phyloP scores from a whole-genome alignment of 2,329 filamentous ascomycete species.

The Periconia macrospinosa region DNA sequence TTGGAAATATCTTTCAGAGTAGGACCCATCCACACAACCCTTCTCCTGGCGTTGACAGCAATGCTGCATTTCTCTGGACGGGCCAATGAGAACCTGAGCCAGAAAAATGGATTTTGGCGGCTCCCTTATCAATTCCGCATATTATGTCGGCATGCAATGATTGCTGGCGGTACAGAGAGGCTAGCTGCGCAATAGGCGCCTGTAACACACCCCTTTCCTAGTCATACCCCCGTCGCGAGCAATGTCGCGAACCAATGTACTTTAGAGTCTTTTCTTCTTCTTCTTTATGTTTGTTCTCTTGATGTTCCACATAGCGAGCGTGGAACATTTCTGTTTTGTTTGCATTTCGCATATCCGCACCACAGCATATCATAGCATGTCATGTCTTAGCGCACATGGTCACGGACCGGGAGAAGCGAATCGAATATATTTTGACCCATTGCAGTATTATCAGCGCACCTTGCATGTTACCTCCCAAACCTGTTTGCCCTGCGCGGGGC shows the following conservation, averaged over 20 bases:
- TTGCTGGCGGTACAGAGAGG: constrained; percentile 16
- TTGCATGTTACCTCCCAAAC: background rate
- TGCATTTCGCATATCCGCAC: background rate
- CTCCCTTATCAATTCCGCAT: background rate
- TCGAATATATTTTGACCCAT: background rate
- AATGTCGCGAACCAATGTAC: constrained; percentile 9
- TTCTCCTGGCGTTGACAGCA: background rate
- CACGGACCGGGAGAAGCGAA: background rate
- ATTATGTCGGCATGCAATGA: background rate
- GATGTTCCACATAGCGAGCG: too few species aligned
- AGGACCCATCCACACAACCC: too few species aligned
- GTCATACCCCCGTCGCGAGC: constrained; percentile 14
- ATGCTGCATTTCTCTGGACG: too few species aligned
- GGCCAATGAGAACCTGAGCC: too few species aligned
- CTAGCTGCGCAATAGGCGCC: constrained; percentile 24
- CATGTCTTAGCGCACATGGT: too few species aligned
- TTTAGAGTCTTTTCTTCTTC: constrained; percentile 2
- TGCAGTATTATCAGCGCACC: constrained; percentile 1
- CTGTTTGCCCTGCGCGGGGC: constrained; percentile 1
- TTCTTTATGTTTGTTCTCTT: too few species aligned
- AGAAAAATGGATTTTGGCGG: background rate
- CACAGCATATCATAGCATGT: background rate
- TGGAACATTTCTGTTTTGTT: constrained; percentile 13
- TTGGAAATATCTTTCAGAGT: background rate
- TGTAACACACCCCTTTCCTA: constrained; percentile 19